Evolutionary conservation across 768 basidiomycete species (phyloP).

Genomic region (Pholiota conissans): DNA sequence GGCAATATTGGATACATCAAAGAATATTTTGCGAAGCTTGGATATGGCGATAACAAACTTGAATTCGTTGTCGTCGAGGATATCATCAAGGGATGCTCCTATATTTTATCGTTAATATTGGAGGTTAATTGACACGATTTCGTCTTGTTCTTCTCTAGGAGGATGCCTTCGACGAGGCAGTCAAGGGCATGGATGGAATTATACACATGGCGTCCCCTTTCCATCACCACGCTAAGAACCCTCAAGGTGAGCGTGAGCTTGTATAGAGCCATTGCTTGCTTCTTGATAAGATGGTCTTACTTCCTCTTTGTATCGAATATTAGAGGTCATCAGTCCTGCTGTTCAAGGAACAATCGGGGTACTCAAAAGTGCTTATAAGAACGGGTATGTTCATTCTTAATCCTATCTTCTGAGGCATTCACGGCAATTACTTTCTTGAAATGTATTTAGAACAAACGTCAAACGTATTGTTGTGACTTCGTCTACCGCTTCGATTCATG

Average conservation of each 20-base stretch:
- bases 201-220: slow-evolving; percentile 70
- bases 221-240: slow-evolving; percentile 43
- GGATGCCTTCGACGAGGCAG: slow-evolving; percentile 76
- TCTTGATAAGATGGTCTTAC: too few species aligned
- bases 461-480: slow-evolving; percentile 73
- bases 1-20: slow-evolving; percentile 61
- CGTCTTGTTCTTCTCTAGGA: slow-evolving; percentile 31
- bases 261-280: too few species aligned
- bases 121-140: not conserved
- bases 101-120: not conserved
- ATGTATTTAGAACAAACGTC: slow-evolving; percentile 36
- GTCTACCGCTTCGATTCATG: slow-evolving; percentile 52
- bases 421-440: too few species aligned
- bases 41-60: slow-evolving; percentile 53
- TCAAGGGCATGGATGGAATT: slow-evolving; percentile 73
- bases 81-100: slow-evolving; percentile 39
- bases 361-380: slow-evolving; percentile 56
- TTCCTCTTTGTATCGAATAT: too few species aligned
- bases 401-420: too few species aligned
- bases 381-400: slow-evolving; percentile 35
- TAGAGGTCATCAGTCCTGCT: slow-evolving; percentile 72
- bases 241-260: slow-evolving; percentile 30
- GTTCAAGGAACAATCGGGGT: slow-evolving; percentile 68
- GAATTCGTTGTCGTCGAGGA: slow-evolving; percentile 71
- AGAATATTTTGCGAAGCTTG: slow-evolving; percentile 51